Evolutionary conservation across 495 filamentous ascomycete species (phyloP).

Genomic region (Beverwykella pulmonaria): DNA sequence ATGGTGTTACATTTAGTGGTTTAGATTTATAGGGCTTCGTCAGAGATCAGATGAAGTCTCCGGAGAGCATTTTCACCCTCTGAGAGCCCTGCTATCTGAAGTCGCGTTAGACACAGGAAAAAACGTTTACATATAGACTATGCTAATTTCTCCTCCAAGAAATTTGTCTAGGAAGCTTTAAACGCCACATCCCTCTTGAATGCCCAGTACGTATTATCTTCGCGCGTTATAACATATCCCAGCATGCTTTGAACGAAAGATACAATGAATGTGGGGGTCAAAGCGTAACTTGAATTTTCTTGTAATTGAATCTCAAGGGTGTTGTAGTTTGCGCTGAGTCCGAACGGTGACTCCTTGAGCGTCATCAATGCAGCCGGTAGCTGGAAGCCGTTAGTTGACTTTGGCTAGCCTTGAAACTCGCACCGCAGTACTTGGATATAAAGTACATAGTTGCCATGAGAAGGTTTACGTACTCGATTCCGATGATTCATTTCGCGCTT

Average conservation of each 20-base stretch:
- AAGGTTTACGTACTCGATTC: conserved; percentile 14
- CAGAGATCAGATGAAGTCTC: too few species aligned
- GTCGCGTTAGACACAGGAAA: too few species aligned
- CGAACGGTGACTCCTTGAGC: conserved; percentile 17
- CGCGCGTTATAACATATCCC: conserved; percentile 10
- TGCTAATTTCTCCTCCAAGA: too few species aligned
- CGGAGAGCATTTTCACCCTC: too few species aligned
- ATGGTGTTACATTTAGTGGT: too few species aligned
- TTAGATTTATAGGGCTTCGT: too few species aligned
- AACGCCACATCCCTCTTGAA: conserved; percentile 20
- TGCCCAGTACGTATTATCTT: conserved; percentile 11
- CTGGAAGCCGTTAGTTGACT: conserved; percentile 1
- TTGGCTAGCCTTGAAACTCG: not conserved
- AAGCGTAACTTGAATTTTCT: conserved; percentile 3
- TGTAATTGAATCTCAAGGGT: conserved; percentile 11
- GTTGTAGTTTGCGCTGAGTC: conserved; percentile 4
- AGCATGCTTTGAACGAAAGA: conserved; percentile 16
- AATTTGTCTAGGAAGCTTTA: not conserved
- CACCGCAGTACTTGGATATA: not conserved
- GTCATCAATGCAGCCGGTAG: conserved; percentile 4
- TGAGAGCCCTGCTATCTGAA: too few species aligned
- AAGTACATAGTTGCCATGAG: not conserved
- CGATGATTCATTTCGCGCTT: conserved; percentile 18
- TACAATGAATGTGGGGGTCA: conserved; percentile 16
- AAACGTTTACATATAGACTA: too few species aligned